These are phyloP conservation scores for Suillus paluster DNA, from an alignment of 768 basidiomycete genomes.

Conservation along the genomic window DNA sequence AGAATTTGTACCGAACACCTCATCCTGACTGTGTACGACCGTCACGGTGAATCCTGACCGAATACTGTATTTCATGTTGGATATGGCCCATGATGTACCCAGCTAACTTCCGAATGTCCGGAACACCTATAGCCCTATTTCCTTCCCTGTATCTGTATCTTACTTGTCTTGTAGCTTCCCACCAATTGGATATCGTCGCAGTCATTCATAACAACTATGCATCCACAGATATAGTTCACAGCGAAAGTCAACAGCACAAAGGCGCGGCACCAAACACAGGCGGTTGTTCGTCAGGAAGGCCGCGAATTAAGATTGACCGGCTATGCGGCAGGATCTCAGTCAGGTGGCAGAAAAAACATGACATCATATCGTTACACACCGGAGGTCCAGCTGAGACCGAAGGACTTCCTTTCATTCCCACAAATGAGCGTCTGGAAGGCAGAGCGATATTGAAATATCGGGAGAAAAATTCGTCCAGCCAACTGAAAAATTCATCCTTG, in stretches of 20 bases:
- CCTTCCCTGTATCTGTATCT: background rate
- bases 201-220: constrained; percentile 6
- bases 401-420: background rate
- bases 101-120: background rate
- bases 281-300: background rate
- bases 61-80: constrained; percentile 7
- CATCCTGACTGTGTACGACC: constrained; percentile 37
- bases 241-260: background rate
- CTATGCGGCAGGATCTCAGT: background rate
- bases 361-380: constrained; percentile 21
- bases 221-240: background rate
- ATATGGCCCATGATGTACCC: constrained; percentile 3
- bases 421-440: constrained; percentile 12
- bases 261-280: background rate
- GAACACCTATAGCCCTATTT: constrained; percentile 25
- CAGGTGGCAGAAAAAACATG: background rate
- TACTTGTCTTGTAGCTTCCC: constrained; percentile 2
- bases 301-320: constrained; percentile 5
- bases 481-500: constrained; percentile 73
- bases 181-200: background rate
- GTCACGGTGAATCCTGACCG: constrained; percentile 16
- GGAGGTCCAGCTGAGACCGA: constrained; percentile 11
- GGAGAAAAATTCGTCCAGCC: constrained; percentile 84
- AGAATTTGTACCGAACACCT: constrained; percentile 39
- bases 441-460: constrained; percentile 40